phyloP scores from a whole-genome alignment of 805 yeast genomes.

The Ogataea methylovora region DNA sequence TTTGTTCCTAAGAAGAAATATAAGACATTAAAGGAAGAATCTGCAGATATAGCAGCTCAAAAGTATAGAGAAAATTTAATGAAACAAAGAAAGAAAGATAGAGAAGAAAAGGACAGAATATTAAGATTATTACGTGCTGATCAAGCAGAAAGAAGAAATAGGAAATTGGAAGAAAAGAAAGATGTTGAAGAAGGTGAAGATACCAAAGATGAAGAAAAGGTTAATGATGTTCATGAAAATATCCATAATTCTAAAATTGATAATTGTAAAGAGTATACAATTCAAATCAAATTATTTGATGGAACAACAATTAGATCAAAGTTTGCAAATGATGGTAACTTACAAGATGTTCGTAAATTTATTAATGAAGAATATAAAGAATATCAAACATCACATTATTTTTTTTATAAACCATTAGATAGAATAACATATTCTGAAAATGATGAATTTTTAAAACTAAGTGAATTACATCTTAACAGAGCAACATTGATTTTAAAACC shows the following conservation, averaged over 20 bases:
- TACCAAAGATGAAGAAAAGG: neutral
- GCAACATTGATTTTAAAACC: slow-evolving; percentile 74
- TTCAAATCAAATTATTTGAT: slow-evolving; percentile 52
- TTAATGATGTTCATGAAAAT: slow-evolving; percentile 13
- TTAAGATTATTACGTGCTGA: slow-evolving; percentile 46
- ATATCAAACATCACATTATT: slow-evolving; percentile 42
- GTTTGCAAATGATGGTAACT: slow-evolving; percentile 37
- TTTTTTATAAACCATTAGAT: slow-evolving; percentile 48
- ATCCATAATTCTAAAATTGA: slow-evolving; percentile 13
- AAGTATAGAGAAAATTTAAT: slow-evolving; percentile 31
- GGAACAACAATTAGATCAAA: slow-evolving; percentile 49
- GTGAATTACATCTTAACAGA: slow-evolving; percentile 50
- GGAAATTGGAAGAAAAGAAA: neutral
- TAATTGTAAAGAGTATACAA: slow-evolving; percentile 35
- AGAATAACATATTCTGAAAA: slow-evolving; percentile 58
- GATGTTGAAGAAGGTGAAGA: neutral
- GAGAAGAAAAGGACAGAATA: slow-evolving; percentile 50
- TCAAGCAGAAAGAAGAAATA: slow-evolving; percentile 33
- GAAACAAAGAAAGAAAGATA: slow-evolving; percentile 27
- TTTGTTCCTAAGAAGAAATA: slow-evolving; percentile 1
- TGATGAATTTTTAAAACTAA: slow-evolving; percentile 44
- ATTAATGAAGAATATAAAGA: slow-evolving; percentile 39
- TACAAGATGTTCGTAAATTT: slow-evolving; percentile 56
- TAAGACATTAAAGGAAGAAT: slow-evolving; percentile 30
- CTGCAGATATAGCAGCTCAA: slow-evolving; percentile 30